phyloP scores from a whole-genome alignment of 2,329 filamentous ascomycete genomes.

The Botrytis tulipae region DNA sequence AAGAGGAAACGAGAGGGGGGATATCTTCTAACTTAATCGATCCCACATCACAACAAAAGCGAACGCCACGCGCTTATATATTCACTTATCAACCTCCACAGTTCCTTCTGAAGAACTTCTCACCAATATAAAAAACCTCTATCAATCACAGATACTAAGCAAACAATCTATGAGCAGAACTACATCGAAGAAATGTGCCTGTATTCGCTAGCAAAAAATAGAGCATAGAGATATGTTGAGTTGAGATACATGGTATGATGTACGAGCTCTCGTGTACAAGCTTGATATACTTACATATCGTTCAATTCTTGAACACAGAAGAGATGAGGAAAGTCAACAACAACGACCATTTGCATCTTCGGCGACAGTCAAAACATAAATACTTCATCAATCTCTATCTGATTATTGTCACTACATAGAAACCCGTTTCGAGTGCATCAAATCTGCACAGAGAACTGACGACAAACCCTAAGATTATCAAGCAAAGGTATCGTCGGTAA shows the following conservation, averaged over 20 bases:
- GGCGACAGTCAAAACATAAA: background rate
- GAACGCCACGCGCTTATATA: background rate
- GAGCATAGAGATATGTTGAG: too few species aligned
- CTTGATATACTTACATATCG: background rate
- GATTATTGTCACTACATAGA: background rate
- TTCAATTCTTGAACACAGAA: background rate
- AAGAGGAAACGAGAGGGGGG: background rate
- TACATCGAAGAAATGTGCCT: background rate
- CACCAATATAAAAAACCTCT: background rate
- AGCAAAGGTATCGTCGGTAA: background rate
- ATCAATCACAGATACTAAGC: background rate
- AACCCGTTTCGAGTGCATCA: rapidly evolving
- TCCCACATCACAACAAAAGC: background rate
- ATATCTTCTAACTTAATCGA: background rate
- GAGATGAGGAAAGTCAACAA: background rate
- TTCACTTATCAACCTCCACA: too few species aligned
- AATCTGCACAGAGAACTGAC: background rate
- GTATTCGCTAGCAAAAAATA: background rate
- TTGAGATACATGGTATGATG: too few species aligned
- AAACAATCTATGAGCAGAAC: background rate
- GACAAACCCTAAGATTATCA: background rate
- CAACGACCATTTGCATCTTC: background rate
- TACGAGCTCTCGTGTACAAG: background rate
- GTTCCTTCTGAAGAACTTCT: background rate
- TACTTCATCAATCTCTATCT: background rate